A percentile compares a stretch with the other conserved stretches of the same genome.
Evolutionary conservation across 2,329 filamentous ascomycete genomes (phyloP).

Genomic region (Aspergillus proliferans): DNA sequence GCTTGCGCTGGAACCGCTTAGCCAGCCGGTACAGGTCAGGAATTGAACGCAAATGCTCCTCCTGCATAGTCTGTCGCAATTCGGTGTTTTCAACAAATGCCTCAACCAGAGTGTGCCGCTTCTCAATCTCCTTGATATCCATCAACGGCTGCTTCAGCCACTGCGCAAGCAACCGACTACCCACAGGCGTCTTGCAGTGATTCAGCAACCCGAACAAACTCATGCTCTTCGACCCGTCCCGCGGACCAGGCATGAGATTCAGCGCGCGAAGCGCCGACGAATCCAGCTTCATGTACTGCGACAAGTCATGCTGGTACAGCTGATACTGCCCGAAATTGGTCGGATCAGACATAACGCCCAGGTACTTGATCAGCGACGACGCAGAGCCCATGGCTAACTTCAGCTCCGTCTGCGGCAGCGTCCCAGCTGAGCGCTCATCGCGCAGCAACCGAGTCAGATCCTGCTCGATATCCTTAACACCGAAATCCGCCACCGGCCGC

Average conservation of each 20-base stretch:
- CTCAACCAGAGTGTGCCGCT: constrained; percentile 87
- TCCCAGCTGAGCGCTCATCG: constrained; percentile 70
- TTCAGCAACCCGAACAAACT: constrained; percentile 90
- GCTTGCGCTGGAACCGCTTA: constrained; percentile 88
- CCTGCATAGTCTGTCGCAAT: constrained; percentile 90
- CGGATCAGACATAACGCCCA: constrained; percentile 80
- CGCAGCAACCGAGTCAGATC: constrained; percentile 82
- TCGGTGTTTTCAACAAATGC: constrained; percentile 92
- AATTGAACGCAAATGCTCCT: constrained; percentile 86
- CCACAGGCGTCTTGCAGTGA: constrained; percentile 94
- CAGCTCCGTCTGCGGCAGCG: constrained; percentile 81
- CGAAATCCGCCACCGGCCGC: constrained; percentile 69
- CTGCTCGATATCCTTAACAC: constrained; percentile 87
- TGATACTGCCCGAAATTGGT: constrained; percentile 97
- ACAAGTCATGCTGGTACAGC: constrained; percentile 92
- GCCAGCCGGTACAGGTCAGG: constrained; percentile 89
- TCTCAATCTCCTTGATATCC: constrained; percentile 81
- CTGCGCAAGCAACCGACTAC: constrained; percentile 81
- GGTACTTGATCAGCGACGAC: constrained; percentile 87
- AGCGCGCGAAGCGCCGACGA: constrained; percentile 88
- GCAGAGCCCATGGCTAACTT: constrained; percentile 96
- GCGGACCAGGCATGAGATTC: constrained; percentile 92
- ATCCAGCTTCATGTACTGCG: constrained; percentile 98
- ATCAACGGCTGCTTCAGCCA: constrained; percentile 98
- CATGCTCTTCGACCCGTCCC: constrained; percentile 96